Percentiles rank a stretch among this genome's conserved stretches.
These are phyloP conservation scores for Metrosideros polymorpha DNA, from an alignment of 441 rosid species.

Conservation along the genomic window DNA sequence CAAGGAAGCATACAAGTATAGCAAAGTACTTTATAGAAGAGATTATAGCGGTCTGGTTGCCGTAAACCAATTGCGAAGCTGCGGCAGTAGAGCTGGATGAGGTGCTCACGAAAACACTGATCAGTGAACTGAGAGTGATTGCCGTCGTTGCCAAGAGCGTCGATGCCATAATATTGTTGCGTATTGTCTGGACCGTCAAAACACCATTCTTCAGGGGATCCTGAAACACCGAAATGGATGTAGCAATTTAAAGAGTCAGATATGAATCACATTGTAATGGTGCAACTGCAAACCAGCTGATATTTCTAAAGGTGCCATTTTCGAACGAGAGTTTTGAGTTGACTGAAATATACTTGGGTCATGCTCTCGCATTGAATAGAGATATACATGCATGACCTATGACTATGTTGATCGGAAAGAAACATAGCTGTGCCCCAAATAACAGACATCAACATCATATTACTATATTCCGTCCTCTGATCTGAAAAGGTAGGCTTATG, in stretches of 20 bases:
- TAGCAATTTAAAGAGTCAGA: neutral
- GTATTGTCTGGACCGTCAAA: conserved; percentile 74
- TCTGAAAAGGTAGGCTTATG: neutral
- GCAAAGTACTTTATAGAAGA: conserved; percentile 75
- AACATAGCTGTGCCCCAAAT: neutral
- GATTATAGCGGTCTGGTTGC: conserved; percentile 41
- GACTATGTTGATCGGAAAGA: neutral
- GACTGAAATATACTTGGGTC: neutral
- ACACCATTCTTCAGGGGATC: conserved; percentile 82
- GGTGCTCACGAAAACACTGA: conserved; percentile 73
- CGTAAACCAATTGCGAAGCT: conserved; percentile 39
- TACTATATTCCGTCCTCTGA: neutral
- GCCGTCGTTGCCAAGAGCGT: conserved; percentile 83
- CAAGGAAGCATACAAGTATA: conserved; percentile 69
- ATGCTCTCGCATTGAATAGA: neutral
- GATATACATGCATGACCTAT: neutral
- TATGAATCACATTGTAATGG: neutral
- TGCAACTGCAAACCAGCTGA: neutral
- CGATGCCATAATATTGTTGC: conserved; percentile 96
- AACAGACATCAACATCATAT: neutral
- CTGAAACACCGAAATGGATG: conserved; percentile 19
- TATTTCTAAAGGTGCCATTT: neutral
- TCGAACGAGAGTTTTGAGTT: neutral
- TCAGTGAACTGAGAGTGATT: conserved; percentile 79
- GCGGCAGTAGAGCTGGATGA: conserved; percentile 32